Percentiles rank a stretch among this genome's conserved stretches.
Evolutionary conservation across 495 filamentous ascomycete species (phyloP).

Genomic region (Aspergillus kassunensis): DNA sequence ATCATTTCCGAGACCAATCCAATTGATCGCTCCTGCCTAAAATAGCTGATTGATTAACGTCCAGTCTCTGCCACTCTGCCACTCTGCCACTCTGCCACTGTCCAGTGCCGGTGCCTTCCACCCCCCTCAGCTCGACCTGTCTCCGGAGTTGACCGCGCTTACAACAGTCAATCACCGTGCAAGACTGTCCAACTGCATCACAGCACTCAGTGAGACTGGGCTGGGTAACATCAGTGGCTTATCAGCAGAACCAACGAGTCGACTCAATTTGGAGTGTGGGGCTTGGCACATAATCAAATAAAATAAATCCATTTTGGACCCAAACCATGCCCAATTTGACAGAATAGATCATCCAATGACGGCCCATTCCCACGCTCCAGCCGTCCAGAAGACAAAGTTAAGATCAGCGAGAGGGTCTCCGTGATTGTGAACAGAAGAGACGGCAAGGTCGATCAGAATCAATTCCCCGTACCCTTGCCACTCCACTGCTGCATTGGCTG

Average conservation of each 20-base stretch:
- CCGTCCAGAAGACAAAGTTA: not conserved
- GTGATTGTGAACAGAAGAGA: slow-evolving; percentile 5
- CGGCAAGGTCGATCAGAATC: slow-evolving; percentile 12
- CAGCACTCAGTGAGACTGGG: no score
- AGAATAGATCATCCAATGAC: no score
- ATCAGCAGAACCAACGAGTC: no score
- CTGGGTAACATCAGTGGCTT: no score
- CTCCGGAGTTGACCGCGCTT: slow-evolving; percentile 12
- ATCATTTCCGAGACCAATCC: not conserved
- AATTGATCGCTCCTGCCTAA: slow-evolving; percentile 12
- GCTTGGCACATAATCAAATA: no score
- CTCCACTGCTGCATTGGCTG: no score
- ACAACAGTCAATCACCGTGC: slow-evolving; percentile 12
- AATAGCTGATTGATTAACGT: slow-evolving; percentile 15
- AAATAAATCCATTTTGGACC: slow-evolving; percentile 21
- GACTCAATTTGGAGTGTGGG: no score
- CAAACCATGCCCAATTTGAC: slow-evolving; percentile 10
- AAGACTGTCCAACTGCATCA: slow-evolving; percentile 5
- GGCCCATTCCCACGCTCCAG: slow-evolving; percentile 2
- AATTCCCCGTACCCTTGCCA: slow-evolving; percentile 6
- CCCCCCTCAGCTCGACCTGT: not conserved
- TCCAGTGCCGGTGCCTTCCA: no score
- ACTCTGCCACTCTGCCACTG: no score
- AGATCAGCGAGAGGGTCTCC: slow-evolving; percentile 16
- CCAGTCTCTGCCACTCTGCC: no score